Conservation (phyloP, 495 filamentous ascomycete species). For the Entonaema liquescens region DNA sequence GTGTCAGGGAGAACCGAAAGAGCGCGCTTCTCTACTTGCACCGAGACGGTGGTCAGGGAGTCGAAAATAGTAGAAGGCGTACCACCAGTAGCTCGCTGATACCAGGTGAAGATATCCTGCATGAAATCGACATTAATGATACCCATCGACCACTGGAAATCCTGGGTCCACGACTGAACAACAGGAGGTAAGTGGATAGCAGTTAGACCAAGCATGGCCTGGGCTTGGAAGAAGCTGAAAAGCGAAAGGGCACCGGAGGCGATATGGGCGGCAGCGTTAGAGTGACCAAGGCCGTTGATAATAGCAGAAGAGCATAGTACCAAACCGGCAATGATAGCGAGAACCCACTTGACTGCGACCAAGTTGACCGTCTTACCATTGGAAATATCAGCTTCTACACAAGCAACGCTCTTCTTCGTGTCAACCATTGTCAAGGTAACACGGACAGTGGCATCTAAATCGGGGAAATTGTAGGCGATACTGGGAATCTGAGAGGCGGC, state of each 20-base stretch:
- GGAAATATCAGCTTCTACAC: slow-evolving; percentile 86
- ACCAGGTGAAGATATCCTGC: slow-evolving; percentile 92
- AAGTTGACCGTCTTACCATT: slow-evolving; percentile 95
- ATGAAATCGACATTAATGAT: slow-evolving; percentile 90
- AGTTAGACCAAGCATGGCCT: slow-evolving; percentile 93
- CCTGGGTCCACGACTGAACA: slow-evolving; percentile 94
- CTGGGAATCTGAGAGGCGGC: slow-evolving; percentile 75
- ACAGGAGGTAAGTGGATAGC: slow-evolving; percentile 87
- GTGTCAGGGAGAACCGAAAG: slow-evolving; percentile 60
- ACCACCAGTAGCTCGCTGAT: slow-evolving; percentile 92
- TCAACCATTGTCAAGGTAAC: slow-evolving; percentile 78
- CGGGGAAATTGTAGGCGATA: slow-evolving; percentile 90
- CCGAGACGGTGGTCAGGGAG: slow-evolving; percentile 76
- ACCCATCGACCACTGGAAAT: slow-evolving; percentile 99
- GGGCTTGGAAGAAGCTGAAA: slow-evolving; percentile 94
- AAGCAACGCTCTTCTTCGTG: slow-evolving; percentile 72
- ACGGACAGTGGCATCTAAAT: slow-evolving; percentile 87
- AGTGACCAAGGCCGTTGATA: slow-evolving; percentile 82
- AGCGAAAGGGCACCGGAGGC: slow-evolving; percentile 92
- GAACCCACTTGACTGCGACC: slow-evolving; percentile 85
- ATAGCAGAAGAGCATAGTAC: slow-evolving; percentile 85
- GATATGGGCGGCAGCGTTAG: slow-evolving; percentile 96
- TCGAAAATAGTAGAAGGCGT: slow-evolving; percentile 83
- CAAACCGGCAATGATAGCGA: slow-evolving; percentile 85
- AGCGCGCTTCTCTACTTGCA: slow-evolving; percentile 78